phyloP scores from a whole-genome alignment of 441 rosid species.

The Populus hybrid region DNA sequence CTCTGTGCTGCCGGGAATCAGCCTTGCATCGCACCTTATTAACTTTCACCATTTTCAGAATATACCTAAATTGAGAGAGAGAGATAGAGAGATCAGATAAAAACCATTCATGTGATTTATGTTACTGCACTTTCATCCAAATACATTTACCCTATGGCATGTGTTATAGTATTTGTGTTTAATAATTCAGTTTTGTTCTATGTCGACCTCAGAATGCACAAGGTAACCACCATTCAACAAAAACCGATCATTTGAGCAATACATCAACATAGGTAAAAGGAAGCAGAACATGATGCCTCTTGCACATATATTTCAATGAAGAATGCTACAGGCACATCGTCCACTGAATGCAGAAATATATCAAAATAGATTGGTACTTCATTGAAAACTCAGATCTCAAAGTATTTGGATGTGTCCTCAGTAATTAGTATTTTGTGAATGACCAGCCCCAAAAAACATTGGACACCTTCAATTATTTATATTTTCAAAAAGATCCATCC shows the following conservation, averaged over 20 bases:
- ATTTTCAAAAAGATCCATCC: not conserved
- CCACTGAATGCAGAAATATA: not conserved
- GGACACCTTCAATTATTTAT: not conserved
- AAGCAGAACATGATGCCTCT: not conserved
- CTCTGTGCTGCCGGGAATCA: conserved; percentile 24
- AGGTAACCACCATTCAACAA: not conserved
- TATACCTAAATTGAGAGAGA: conserved; percentile 24
- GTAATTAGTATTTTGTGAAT: not conserved
- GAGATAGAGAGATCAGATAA: conserved; percentile 1
- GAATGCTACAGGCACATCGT: not conserved
- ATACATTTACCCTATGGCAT: not conserved
- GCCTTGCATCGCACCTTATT: conserved; percentile 32
- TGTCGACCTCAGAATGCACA: not conserved
- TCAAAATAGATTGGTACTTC: not conserved
- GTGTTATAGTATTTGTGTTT: not conserved
- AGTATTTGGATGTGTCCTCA: not conserved
- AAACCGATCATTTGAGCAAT: not conserved
- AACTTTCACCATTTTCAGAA: conserved; percentile 51
- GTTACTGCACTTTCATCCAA: not conserved
- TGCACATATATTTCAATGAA: not conserved
- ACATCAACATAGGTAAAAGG: not conserved
- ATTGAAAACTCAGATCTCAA: not conserved
- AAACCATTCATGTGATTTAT: not conserved
- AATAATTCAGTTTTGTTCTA: not conserved
- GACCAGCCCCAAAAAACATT: not conserved